Base-by-base conservation (phyloP, 768 basidiomycete genomes). In the Mrakia gelida region DNA sequence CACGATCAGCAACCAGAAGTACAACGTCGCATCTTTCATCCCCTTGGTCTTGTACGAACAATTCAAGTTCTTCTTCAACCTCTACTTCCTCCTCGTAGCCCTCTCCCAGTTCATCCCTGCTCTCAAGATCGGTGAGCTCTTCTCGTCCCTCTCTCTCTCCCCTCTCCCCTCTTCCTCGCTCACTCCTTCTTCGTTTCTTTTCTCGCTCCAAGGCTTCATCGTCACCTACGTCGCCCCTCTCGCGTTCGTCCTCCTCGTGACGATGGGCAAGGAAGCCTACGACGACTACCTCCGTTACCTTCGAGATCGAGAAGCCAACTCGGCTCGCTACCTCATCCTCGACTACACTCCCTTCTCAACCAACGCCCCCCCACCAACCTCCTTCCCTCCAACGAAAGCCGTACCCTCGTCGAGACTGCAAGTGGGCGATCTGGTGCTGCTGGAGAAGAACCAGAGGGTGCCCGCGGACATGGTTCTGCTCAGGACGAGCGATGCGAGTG, bases 41-140 rank as follows among this genome's bases (percentile, higher is more conserved):
- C 97, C 97, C 4, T 89, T 98, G 80, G 95, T 98, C 65, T 90
- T 98, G 84, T 98, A 98, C 84, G 95, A 98, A 84, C 96, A 98
- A 84, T 99, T 98, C 91, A 98, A 98, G 85, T 98, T 96, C 88
- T 99, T 99, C 87, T 98, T 97, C 90, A 99, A 98, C 83, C 88
- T 98, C 10, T 99, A 98, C 85, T 99, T 99, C 83, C 89, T 98
- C 16, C 90, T 98, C 32, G 97, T 99, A 54, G 97, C 97, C 0
- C 87, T 98, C 11, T 94, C 92, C 13, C 97, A 98, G 84, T 97
- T 99, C 83, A 86, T 99, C 26, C 97, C 97, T 21, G 92, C 95
- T 0, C 89, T 99, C 78, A 95, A 94, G 86, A 99, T 97, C 78
- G 95, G 95, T 94, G 73, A 67, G 89, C 86, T 45, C 34, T 21